phyloP scores from a whole-genome alignment of 1,139 yeast genomes.

The Hemisphaericaspora xylanilytica region DNA sequence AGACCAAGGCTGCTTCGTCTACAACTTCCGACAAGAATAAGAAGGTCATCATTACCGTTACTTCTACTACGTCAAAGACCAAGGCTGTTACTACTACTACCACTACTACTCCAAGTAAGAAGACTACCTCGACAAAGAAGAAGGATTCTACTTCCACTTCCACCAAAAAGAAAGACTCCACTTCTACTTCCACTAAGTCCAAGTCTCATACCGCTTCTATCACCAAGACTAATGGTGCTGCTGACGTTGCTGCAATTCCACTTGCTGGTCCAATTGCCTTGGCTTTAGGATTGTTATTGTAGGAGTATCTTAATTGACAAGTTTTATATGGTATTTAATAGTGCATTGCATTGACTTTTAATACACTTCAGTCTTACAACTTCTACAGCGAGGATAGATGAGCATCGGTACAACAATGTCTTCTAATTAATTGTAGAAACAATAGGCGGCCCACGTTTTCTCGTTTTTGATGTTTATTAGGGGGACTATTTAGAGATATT shows the following conservation, averaged over 20 bases:
- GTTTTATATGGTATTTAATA: too few species aligned
- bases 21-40: slow-evolving; percentile 2
- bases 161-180: slow-evolving; percentile 9
- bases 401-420: too few species aligned
- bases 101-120: slow-evolving; percentile 8
- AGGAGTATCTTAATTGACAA: slow-evolving; percentile 6
- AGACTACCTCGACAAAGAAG: slow-evolving; percentile 6
- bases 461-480: too few species aligned
- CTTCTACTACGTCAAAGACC: slow-evolving; percentile 6
- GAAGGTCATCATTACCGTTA: too few species aligned
- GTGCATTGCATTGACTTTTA: too few species aligned
- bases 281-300: slow-evolving; percentile 17
- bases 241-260: slow-evolving; percentile 12
- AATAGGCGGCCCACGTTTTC: too few species aligned
- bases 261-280: slow-evolving; percentile 16
- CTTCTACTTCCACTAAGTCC: slow-evolving; percentile 7
- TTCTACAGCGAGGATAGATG: too few species aligned
- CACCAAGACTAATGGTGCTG: slow-evolving; percentile 19
- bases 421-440: too few species aligned
- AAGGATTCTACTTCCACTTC: slow-evolving; percentile 7
- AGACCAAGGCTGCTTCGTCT: slow-evolving; percentile 1
- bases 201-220: slow-evolving; percentile 16
- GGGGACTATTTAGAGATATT: too few species aligned
- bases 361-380: too few species aligned
- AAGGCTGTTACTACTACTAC: slow-evolving; percentile 3